phyloP scores from a whole-genome alignment of 192 early-diverging fungal genomes.

The Umbelopsis vinacea region DNA sequence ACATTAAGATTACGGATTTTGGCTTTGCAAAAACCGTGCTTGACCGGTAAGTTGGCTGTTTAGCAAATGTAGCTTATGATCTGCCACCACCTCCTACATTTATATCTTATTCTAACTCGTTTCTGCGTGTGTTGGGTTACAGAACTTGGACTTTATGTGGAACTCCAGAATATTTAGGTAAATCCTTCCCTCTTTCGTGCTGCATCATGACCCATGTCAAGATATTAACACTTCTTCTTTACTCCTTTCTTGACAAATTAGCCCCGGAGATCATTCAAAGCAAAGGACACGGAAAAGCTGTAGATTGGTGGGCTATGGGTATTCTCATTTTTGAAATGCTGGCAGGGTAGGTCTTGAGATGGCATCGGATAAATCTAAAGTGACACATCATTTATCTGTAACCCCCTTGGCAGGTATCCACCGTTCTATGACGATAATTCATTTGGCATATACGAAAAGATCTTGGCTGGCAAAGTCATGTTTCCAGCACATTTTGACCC shows the following conservation, averaged over 20 bases:
- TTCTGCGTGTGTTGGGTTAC: slow-evolving; percentile 20
- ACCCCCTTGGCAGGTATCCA: slow-evolving; percentile 66
- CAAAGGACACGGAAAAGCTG: slow-evolving; percentile 96
- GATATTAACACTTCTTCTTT: background rate
- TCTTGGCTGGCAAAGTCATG: slow-evolving; percentile 85
- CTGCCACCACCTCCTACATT: too few species aligned
- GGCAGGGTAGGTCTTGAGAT: slow-evolving; percentile 66
- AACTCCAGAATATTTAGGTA: slow-evolving; percentile 89
- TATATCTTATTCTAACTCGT: background rate
- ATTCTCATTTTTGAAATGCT: slow-evolving; percentile 99
- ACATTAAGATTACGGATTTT: slow-evolving; percentile 98
- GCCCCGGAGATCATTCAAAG: slow-evolving; percentile 97
- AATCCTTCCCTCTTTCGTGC: background rate
- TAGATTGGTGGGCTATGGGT: slow-evolving; percentile 99
- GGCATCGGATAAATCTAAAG: background rate
- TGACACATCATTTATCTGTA: background rate
- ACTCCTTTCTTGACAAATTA: background rate
- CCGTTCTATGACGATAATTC: slow-evolving; percentile 98
- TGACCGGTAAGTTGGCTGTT: slow-evolving; percentile 45
- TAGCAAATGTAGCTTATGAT: too few species aligned
- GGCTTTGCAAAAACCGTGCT: slow-evolving; percentile 95
- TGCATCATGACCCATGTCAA: background rate
- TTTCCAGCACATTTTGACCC: slow-evolving; percentile 90
- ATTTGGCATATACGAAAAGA: slow-evolving; percentile 99
- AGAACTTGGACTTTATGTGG: slow-evolving; percentile 99